Percentiles rank a stretch among this genome's conserved stretches.
These are phyloP conservation scores for Magnolia changhungtana DNA, from an alignment of 164 flowering plant species.

Conservation along the genomic window DNA sequence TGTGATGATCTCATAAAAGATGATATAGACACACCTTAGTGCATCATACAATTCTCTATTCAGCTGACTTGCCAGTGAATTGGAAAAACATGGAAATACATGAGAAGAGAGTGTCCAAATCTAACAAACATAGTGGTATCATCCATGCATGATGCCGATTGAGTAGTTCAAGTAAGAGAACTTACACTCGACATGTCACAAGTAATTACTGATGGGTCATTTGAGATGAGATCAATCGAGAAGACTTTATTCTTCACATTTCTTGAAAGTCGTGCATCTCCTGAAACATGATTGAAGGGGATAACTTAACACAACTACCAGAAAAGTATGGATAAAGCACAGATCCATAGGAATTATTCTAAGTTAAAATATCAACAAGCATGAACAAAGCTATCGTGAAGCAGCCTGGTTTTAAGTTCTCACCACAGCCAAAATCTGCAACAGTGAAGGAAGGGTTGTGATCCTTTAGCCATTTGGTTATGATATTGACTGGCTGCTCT, in stretches of 20 bases:
- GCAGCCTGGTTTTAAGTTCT: conserved; percentile 14
- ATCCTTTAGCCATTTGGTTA: conserved; percentile 72
- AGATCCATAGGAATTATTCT: neutral
- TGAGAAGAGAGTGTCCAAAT: no score
- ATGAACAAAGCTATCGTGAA: neutral
- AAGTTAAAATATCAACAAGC: neutral
- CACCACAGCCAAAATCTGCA: conserved; percentile 98
- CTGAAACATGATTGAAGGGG: conserved; percentile 31
- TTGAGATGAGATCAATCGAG: conserved; percentile 86
- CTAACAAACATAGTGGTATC: neutral
- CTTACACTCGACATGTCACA: conserved; percentile 97
- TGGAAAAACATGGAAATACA: no score
- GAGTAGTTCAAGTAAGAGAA: neutral
- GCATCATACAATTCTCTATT: no score
- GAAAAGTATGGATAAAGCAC: neutral
- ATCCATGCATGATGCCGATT: neutral
- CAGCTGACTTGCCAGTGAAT: no score
- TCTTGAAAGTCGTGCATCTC: conserved; percentile 82
- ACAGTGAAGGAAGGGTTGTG: conserved; percentile 59
- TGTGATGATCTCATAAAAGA: no score
- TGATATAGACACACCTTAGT: no score
- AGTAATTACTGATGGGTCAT: conserved; percentile 87
- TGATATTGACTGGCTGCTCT: conserved; percentile 73
- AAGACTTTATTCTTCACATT: conserved; percentile 87
- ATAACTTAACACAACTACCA: neutral